phyloP scores from a whole-genome alignment of 345 rosid species.

The Jatropha curcas region DNA sequence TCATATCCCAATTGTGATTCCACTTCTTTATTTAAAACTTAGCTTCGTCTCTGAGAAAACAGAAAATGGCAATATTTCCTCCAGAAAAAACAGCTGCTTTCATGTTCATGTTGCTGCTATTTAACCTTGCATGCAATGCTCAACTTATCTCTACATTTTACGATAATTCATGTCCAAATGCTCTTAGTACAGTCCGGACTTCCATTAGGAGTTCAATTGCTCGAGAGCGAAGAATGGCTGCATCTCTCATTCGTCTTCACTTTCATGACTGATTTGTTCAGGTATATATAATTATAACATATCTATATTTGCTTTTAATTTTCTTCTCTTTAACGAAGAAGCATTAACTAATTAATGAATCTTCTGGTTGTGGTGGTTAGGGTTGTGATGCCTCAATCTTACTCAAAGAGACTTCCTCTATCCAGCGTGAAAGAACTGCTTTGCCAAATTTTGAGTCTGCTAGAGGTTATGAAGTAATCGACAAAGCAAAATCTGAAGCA shows the following conservation, averaged over 20 bases:
- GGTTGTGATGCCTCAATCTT: constrained; percentile 26
- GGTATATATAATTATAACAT: no score
- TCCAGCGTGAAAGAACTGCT: constrained; percentile 9
- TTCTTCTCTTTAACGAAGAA: no score
- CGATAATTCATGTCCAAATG: constrained; percentile 1
- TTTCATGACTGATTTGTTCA: constrained; percentile 15
- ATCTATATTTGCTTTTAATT: no score
- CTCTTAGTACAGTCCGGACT: background rate
- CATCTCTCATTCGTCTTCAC: constrained; percentile 11
- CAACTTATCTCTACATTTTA: constrained; percentile 1
- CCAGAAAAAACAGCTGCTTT: background rate
- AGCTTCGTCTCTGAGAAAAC: no score
- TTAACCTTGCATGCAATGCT: constrained; percentile 1
- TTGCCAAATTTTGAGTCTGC: background rate
- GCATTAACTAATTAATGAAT: no score
- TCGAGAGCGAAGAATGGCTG: constrained; percentile 11
- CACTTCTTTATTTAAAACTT: no score
- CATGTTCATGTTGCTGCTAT: background rate
- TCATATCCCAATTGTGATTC: no score
- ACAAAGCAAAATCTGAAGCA: constrained; percentile 9
- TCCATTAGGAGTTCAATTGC: constrained; percentile 2
- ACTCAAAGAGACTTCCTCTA: constrained; percentile 11
- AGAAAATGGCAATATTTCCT: no score
- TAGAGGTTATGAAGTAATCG: constrained; percentile 16
- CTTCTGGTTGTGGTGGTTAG: no score